Base-by-base conservation (phyloP, 345 rosid genomes). In the Citrus glauca region DNA sequence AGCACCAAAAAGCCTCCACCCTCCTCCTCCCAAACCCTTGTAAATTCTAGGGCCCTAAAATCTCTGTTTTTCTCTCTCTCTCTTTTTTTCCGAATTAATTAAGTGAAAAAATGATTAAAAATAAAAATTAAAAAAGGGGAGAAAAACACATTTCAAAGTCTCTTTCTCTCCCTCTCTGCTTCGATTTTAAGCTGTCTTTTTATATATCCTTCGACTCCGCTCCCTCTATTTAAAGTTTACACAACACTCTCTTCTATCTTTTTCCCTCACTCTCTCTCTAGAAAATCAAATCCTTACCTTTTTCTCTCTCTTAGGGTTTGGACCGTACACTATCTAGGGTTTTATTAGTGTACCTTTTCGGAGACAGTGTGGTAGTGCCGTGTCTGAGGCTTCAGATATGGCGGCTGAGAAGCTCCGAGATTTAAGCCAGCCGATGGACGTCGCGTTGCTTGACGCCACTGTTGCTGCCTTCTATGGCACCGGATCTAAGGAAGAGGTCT, bases 401-500 rank as follows among this genome's bases (percentile, higher is more conserved):
- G 99, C 98, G 85, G 98, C 98, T 66, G 99, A 94, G 88, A 94
- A 90, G 86, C 92, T 97, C 66, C 80, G 98, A 76, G 97, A 97
- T 88, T 91, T 97, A 89, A 94, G 95, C 81, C 91, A 90, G 84
- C 94, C 98, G 77, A 93, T 97, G 81, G 98, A 97, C 86, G 99
- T 94, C 73, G 82, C 81, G 76, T 78, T 94, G 77, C 98, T 94
- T 78, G 98, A 97, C 78, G 98, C 98, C 45, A 97, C 99, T 69
- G 98, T 97, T 74, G 94, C 97, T 60, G 99, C 99, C 77, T 97
- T 97, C 89, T 97, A 94, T n/a, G 99, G 98, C 84, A 97, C 99
- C 78, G 98, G 99, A 97, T 97, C 99, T 85, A 97, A 97, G 68
- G 97, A 94, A 63, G 99, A 97, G 98, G 99, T 97, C 33, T 19